Evolutionary conservation across 1,284 basidiomycete genomes (phyloP).

Genomic region (Tilletiaria anomala): DNA sequence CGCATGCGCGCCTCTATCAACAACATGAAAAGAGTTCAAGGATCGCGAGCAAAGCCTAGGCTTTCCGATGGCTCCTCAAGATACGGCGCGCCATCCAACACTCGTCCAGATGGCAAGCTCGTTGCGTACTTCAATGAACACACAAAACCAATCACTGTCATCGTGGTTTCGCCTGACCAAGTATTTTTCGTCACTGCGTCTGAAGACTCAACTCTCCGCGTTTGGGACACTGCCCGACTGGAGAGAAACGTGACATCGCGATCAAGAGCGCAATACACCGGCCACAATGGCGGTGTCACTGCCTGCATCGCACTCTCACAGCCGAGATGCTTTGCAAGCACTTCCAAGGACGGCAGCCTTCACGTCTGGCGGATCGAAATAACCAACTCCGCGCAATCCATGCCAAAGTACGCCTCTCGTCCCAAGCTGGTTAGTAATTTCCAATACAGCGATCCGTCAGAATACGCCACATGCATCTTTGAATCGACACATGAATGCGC

Average conservation of each 20-base stretch:
- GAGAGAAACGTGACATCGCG: slow-evolving; percentile 54
- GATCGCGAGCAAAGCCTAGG: not conserved
- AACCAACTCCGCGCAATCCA: slow-evolving; percentile 10
- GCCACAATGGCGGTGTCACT: slow-evolving; percentile 39
- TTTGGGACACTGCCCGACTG: slow-evolving; percentile 66
- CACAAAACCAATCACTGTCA: slow-evolving; percentile 46
- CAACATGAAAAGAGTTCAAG: too few species aligned
- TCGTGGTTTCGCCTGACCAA: slow-evolving; percentile 72
- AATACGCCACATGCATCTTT: slow-evolving; percentile 35
- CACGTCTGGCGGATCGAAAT: slow-evolving; percentile 41
- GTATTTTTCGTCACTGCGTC: slow-evolving; percentile 82
- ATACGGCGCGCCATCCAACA: not conserved
- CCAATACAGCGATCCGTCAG: slow-evolving; percentile 30
- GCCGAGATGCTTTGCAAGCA: slow-evolving; percentile 42
- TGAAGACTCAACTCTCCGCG: slow-evolving; percentile 65
- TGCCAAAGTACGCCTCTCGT: slow-evolving; percentile 39
- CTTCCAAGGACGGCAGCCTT: slow-evolving; percentile 40
- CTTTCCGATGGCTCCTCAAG: not conserved
- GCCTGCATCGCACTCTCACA: slow-evolving; percentile 34
- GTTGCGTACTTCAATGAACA: slow-evolving; percentile 42
- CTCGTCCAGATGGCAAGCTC: slow-evolving; percentile 17
- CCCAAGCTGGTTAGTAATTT: slow-evolving; percentile 39
- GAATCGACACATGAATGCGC: slow-evolving; percentile 3
- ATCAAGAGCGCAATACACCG: slow-evolving; percentile 39
- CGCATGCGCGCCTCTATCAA: not conserved